Evolutionary conservation across 2,329 filamentous ascomycete species (phyloP).

Genomic region (Thyridium curvatum): DNA sequence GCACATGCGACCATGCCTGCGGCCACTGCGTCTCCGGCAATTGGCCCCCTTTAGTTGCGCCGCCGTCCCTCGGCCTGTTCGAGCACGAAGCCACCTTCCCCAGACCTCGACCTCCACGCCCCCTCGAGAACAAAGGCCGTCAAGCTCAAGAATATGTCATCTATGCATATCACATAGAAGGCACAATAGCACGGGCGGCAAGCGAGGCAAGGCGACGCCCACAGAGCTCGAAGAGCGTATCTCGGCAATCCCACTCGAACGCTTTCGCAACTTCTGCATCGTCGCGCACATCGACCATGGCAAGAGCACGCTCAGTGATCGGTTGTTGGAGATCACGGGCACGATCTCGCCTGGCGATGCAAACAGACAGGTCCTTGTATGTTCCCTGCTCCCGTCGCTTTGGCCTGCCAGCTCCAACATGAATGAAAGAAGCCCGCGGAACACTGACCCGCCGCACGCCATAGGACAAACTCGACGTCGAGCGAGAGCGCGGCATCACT

Average conservation of each 20-base stretch:
- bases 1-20: slow-evolving; percentile 27
- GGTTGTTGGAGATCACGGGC: slow-evolving; percentile 86
- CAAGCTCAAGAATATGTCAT: neutral
- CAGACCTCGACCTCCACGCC: neutral
- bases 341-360: slow-evolving; percentile 75
- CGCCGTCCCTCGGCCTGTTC: neutral
- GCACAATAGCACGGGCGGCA: slow-evolving; percentile 8
- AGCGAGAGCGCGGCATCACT: slow-evolving; percentile 97
- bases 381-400: neutral
- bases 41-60: slow-evolving; percentile 1
- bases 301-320: slow-evolving; percentile 91
- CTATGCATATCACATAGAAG: slow-evolving; percentile 2
- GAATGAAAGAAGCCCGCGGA: neutral
- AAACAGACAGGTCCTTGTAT: slow-evolving; percentile 82
- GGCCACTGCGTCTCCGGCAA: slow-evolving; percentile 15
- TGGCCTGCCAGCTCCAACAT: neutral
- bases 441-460: too few relatives aligned
- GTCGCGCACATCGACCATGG: slow-evolving; percentile 98
- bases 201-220: slow-evolving; percentile 12
- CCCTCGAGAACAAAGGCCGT: neutral
- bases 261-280: slow-evolving; percentile 94
- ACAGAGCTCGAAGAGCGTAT: slow-evolving; percentile 53
- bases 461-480: slow-evolving; percentile 91
- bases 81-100: neutral
- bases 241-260: slow-evolving; percentile 67